Base-by-base conservation (phyloP, 306 rosid genomes). In the Cicer cuneatum region DNA sequence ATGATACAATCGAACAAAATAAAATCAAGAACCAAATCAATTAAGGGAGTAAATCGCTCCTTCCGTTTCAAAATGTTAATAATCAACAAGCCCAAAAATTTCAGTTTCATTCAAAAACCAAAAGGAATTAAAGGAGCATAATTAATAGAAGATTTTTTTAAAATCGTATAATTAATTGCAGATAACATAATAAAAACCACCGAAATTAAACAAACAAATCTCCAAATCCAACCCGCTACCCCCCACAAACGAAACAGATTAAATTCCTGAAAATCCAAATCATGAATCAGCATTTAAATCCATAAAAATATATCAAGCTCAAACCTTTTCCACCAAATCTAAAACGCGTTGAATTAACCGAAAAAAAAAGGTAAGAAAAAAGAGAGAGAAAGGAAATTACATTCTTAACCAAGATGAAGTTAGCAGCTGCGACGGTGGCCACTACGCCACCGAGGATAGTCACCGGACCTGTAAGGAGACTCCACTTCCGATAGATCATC, bases 401-500 rank as follows among this genome's bases (percentile, higher is more conserved):
- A 9, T 83, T 65, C 43, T 85, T 74, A 61, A 88, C 66, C 77
- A 87, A 75, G 84, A 87, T 43, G 69, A 52, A 53, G 72, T 87
- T 79, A 8, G 85, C 88, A 39, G 72, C 82, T 35, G 84, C 87
- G 19, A 87, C 73, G 48, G 92, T 7, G 35, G 70, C 93, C 11
- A 90, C 87, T 49, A 92, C 66, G 35, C 93, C 99, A 51, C 87
- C 97, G 29, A 87, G 5, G 14, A 90, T 80, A 0, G 89, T 47
- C 0, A 15, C 75, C 0, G 97, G 90, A 0, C 91, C 96, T 0
- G 92, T 91, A 7, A 92, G 86, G 81, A 94, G 92, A 74, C 93
- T 92, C 99, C 99, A 94, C 86, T 86, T 94, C 80, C 95, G 78
- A 90, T 92, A 58, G 71, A 92, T 92, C 97, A 94, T 94, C 83